phyloP scores from a whole-genome alignment of 208 protist genomes.

The Phytomonas francai region DNA sequence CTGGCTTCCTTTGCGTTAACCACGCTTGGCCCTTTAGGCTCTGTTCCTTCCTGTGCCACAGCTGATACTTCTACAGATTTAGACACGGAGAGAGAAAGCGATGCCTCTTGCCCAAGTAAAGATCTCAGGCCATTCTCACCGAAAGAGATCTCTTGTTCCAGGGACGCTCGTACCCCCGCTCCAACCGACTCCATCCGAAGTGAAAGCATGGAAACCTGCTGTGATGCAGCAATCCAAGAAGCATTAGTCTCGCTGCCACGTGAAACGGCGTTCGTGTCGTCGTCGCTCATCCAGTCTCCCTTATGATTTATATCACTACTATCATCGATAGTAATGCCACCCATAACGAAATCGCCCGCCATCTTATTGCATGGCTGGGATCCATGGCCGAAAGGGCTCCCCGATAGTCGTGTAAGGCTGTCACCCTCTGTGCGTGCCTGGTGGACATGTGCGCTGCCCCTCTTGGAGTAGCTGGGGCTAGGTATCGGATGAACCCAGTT shows the following conservation, averaged over 20 bases:
- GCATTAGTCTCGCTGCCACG: background rate
- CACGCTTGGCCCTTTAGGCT: background rate
- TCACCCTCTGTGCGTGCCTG: background rate
- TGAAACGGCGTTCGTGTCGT: background rate
- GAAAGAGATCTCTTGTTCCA: background rate
- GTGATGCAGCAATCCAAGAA: background rate
- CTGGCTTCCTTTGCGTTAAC: background rate
- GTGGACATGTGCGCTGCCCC: background rate
- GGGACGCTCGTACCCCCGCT: background rate
- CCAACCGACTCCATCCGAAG: background rate
- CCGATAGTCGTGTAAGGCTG: background rate
- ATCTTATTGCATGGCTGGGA: background rate
- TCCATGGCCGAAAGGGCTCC: background rate
- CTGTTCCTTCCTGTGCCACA: background rate
- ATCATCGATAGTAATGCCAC: background rate
- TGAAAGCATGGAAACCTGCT: background rate
- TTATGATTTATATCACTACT: background rate
- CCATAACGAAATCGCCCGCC: background rate
- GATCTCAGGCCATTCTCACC: background rate
- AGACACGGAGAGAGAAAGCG: background rate
- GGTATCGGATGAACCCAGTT: background rate
- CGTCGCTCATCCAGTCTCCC: background rate
- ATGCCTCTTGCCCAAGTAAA: background rate
- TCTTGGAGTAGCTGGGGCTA: background rate
- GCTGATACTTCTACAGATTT: background rate